Percentiles rank a stretch among this genome's conserved stretches.
Evolutionary conservation across 768 basidiomycete species (phyloP).

Genomic region (Chalciporus piperatus): DNA sequence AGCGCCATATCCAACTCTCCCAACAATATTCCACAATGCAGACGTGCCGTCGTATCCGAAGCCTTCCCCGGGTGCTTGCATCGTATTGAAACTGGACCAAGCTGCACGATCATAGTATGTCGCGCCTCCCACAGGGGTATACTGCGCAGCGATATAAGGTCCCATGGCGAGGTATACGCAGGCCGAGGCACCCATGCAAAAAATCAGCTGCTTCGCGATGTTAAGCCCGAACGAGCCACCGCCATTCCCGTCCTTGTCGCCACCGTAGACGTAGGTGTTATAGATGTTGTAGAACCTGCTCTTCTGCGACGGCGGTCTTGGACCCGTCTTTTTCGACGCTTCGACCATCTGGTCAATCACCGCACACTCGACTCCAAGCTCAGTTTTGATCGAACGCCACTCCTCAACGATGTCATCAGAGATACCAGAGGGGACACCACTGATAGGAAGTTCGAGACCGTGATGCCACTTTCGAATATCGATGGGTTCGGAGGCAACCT

Average conservation of each 20-base stretch:
- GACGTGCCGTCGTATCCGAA: slow-evolving; percentile 58
- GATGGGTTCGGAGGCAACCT: slow-evolving; percentile 51
- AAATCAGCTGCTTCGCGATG: slow-evolving; percentile 45
- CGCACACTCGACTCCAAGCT: slow-evolving; percentile 72
- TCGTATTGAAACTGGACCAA: slow-evolving; percentile 76
- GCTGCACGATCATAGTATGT: slow-evolving; percentile 75
- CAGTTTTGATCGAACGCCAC: slow-evolving; percentile 77
- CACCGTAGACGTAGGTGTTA: slow-evolving; percentile 63
- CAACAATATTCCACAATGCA: slow-evolving; percentile 67
- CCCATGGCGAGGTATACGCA: slow-evolving; percentile 59
- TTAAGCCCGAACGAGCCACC: slow-evolving; percentile 30
- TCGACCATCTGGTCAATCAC: slow-evolving; percentile 72
- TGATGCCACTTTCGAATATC: slow-evolving; percentile 73
- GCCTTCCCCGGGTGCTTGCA: slow-evolving; percentile 70
- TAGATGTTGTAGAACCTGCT: slow-evolving; percentile 83
- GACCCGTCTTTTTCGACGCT: slow-evolving; percentile 34
- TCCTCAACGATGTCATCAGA: slow-evolving; percentile 68
- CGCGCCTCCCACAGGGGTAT: slow-evolving; percentile 58
- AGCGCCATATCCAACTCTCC: slow-evolving; percentile 70
- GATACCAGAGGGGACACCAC: slow-evolving; percentile 48
- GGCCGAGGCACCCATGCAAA: slow-evolving; percentile 63
- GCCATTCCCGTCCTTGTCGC: slow-evolving; percentile 35
- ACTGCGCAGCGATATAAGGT: slow-evolving; percentile 56
- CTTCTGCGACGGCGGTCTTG: slow-evolving; percentile 34
- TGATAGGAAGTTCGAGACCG: slow-evolving; percentile 47